phyloP scores from a whole-genome alignment of 2,329 filamentous ascomycete species.

The Ophiosphaerella narmari region DNA sequence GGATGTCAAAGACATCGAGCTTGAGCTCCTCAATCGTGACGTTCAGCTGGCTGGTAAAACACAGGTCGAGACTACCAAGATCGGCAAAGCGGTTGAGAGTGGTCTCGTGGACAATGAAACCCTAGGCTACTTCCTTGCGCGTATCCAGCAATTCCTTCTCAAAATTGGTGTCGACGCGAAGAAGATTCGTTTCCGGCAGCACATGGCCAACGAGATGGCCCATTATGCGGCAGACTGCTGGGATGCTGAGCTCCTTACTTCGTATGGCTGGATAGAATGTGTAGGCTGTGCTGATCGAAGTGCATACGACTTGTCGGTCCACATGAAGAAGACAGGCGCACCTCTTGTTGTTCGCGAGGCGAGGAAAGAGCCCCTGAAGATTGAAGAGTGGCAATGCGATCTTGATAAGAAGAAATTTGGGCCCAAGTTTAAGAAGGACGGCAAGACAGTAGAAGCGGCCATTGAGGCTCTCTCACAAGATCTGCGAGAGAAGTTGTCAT shows the following conservation, averaged over 20 bases:
- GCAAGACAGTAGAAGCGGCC: slow-evolving; percentile 80
- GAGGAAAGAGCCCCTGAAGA: slow-evolving; percentile 73
- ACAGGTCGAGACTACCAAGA: slow-evolving; percentile 69
- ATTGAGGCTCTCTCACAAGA: slow-evolving; percentile 78
- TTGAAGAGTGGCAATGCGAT: slow-evolving; percentile 87
- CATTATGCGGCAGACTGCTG: slow-evolving; percentile 98
- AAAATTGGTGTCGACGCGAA: slow-evolving; percentile 84
- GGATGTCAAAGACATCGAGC: slow-evolving; percentile 81
- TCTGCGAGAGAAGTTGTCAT: slow-evolving; percentile 76
- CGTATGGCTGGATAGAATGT: slow-evolving; percentile 97
- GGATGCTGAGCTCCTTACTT: slow-evolving; percentile 92
- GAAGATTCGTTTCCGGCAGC: slow-evolving; percentile 95
- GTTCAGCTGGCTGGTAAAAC: slow-evolving; percentile 89
- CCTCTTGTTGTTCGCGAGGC: slow-evolving; percentile 84
- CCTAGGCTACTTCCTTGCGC: slow-evolving; percentile 93
- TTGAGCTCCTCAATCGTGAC: slow-evolving; percentile 81
- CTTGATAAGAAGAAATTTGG: slow-evolving; percentile 96
- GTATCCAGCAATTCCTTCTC: slow-evolving; percentile 87
- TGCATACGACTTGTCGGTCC: slow-evolving; percentile 90
- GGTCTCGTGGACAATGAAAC: slow-evolving; percentile 96
- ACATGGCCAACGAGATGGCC: slow-evolving; percentile 89
- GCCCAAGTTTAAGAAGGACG: slow-evolving; percentile 88
- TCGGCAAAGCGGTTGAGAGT: slow-evolving; percentile 83
- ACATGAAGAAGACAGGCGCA: slow-evolving; percentile 88
- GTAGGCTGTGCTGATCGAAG: slow-evolving; percentile 95